Base-by-base conservation (phyloP, 441 rosid species). In the Brassica balearica region DNA sequence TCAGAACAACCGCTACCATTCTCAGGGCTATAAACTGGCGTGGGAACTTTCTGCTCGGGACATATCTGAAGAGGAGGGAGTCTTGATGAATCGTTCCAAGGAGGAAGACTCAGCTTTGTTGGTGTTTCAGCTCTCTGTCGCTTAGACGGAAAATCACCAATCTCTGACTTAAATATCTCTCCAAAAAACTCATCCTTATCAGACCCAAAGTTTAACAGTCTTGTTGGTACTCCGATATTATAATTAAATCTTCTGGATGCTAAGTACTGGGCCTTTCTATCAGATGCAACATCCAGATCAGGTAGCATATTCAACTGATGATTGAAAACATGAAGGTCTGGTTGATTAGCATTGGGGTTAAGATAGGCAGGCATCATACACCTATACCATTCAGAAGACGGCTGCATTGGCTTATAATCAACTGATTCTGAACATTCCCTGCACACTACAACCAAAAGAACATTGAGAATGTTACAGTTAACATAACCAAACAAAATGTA, bases 301-400 rank as follows among this genome's bases (percentile, higher is more conserved):
- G 38, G 72, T 41, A 43, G 53, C 3, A 0, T 29, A 38, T 65
- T 29, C 68, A 77, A 58, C 38, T 11, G 27, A n/a, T 65, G 72
- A 32, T 46, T 59, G 27, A 65, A 17, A 70, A 23, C 7, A 12
- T 25, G 17, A 19, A 19, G 9, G 0, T 65, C 68, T 65, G 68
- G 8, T 19, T 65, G 72, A 27, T n/a, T 8, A 56, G 66, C 12
- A 2, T 8, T 0, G 5, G 23, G 3, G 60, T 19, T 64, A 3
- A 65, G 62, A 71, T 17, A 41, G 0, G 5, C 23, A 66, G 81
- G 73, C 68, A 72, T 59, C 69, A 65, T 65, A 5, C 69, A 27
- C 32, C 15, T 19, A 2, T 38, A 65, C 32, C 10, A 38, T 38
- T 65, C 53, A 38, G 41, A 53, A 23, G 41, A 41, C 55, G 1